A percentile compares a stretch with the other conserved stretches of the same genome.
These are phyloP conservation scores for Benincasa hispida DNA, from an alignment of 306 rosid species.

Conservation along the genomic window DNA sequence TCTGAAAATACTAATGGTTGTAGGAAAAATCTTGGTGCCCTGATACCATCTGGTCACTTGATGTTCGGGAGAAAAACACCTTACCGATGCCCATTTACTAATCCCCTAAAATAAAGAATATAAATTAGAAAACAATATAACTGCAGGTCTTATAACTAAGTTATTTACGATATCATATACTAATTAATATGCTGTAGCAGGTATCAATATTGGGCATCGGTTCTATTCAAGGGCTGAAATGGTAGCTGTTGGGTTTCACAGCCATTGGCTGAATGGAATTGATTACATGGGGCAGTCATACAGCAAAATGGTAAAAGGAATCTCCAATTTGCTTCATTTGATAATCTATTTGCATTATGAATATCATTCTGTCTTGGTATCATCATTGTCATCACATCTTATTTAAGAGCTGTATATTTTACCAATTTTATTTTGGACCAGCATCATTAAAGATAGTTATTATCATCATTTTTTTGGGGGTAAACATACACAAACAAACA, in stretches of 20 bases:
- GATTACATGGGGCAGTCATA: conserved; percentile 65
- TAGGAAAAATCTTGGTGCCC: neutral
- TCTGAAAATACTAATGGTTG: neutral
- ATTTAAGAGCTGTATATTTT: neutral
- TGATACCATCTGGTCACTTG: neutral
- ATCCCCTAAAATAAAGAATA: neutral
- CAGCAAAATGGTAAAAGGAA: conserved; percentile 45
- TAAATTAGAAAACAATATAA: neutral
- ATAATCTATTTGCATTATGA: neutral
- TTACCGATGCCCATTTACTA: neutral
- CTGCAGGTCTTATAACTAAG: neutral
- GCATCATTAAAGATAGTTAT: neutral
- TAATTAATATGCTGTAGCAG: conserved; percentile 17
- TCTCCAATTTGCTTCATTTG: neutral
- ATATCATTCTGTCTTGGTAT: neutral
- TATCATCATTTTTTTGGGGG: neutral
- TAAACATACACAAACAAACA: neutral
- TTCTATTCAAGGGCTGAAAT: conserved; percentile 97
- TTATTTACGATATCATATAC: neutral
- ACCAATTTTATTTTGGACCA: neutral
- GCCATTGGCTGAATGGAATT: conserved; percentile 95
- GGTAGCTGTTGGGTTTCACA: conserved; percentile 88
- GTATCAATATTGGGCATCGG: conserved; percentile 80
- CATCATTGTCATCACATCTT: neutral
- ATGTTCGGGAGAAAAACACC: neutral